These are phyloP conservation scores for Cicer chorassanicum DNA, from an alignment of 306 rosid species.

Conservation along the genomic window DNA sequence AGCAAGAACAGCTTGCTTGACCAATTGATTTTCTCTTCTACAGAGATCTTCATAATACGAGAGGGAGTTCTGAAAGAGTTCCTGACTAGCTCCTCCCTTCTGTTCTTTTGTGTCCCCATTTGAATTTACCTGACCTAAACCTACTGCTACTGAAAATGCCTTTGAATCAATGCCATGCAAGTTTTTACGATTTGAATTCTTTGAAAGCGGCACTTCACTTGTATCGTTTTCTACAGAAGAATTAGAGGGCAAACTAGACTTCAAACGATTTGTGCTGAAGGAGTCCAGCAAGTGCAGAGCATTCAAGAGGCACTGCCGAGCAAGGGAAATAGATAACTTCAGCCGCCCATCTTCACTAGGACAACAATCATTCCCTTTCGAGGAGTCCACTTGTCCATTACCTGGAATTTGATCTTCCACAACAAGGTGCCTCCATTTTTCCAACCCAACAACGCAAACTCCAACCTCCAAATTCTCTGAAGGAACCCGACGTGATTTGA, in stretches of 20 bases:
- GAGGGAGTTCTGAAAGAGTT: slow-evolving; percentile 85
- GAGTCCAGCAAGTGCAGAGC: slow-evolving; percentile 72
- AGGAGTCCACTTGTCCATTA: slow-evolving; percentile 53
- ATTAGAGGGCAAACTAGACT: slow-evolving; percentile 68
- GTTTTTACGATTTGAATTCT: slow-evolving; percentile 66
- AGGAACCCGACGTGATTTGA: slow-evolving; percentile 51
- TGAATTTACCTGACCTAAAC: slow-evolving; percentile 66
- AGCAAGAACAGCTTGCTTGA: slow-evolving; percentile 91
- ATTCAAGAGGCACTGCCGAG: slow-evolving; percentile 79
- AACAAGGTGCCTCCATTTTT: slow-evolving; percentile 96
- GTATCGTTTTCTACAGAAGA: slow-evolving; percentile 66
- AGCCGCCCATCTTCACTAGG: slow-evolving; percentile 67
- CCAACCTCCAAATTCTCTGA: slow-evolving; percentile 68
- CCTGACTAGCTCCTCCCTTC: slow-evolving; percentile 79
- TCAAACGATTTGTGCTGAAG: slow-evolving; percentile 51
- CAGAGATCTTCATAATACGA: slow-evolving; percentile 69
- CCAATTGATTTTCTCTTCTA: slow-evolving; percentile 69
- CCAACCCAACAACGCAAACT: slow-evolving; percentile 77
- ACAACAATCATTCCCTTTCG: slow-evolving; percentile 53
- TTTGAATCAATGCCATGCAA: slow-evolving; percentile 65
- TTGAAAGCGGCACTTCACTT: slow-evolving; percentile 62
- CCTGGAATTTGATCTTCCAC: slow-evolving; percentile 64
- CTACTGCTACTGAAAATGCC: slow-evolving; percentile 58
- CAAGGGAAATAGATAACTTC: slow-evolving; percentile 80
- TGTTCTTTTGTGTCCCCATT: slow-evolving; percentile 92